Percentiles rank a stretch among this genome's conserved stretches.
Evolutionary conservation across 2,329 filamentous ascomycete species (phyloP).

Genomic region (Fusarium palustre): DNA sequence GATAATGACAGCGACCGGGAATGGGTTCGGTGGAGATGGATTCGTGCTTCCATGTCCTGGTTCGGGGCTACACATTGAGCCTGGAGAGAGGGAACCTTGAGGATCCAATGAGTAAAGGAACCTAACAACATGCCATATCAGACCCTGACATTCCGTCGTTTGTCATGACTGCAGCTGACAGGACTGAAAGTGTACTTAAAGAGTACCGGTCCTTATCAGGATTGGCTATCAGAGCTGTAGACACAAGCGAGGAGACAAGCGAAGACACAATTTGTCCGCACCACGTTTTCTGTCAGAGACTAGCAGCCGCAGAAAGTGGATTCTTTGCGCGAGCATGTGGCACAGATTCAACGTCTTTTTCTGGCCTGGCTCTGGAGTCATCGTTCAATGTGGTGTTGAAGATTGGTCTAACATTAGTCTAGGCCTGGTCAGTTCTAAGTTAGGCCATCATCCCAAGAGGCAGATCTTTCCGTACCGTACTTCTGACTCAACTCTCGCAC

Average conservation of each 20-base stretch:
- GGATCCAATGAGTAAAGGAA: constrained; percentile 15
- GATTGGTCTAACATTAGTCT: constrained; percentile 17
- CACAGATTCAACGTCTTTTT: constrained; percentile 41
- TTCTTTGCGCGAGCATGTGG: constrained; percentile 29
- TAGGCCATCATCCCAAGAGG: constrained; percentile 6
- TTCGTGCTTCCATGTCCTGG: constrained; percentile 9
- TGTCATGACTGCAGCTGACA: constrained; percentile 22
- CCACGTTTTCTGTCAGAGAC: constrained; percentile 27
- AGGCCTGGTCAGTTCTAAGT: constrained; percentile 21
- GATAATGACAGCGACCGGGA: constrained; percentile 20
- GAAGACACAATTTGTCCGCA: constrained; percentile 10
- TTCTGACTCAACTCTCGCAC: not conserved
- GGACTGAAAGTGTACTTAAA: constrained; percentile 16
- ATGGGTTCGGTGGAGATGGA: constrained; percentile 5
- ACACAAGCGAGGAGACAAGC: constrained; percentile 3
- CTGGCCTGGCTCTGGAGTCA: constrained; percentile 9
- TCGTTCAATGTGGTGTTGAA: constrained; percentile 8
- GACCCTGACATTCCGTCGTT: constrained; percentile 23
- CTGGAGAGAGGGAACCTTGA: constrained; percentile 18
- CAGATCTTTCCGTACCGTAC: not conserved
- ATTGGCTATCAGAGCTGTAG: constrained; percentile 12
- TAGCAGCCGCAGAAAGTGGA: constrained; percentile 34
- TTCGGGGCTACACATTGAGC: constrained; percentile 12
- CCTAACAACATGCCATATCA: constrained; percentile 37
- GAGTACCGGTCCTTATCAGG: constrained; percentile 8